Conservation (phyloP, 2,329 filamentous ascomycete genomes). For the Cercospora sp. region DNA sequence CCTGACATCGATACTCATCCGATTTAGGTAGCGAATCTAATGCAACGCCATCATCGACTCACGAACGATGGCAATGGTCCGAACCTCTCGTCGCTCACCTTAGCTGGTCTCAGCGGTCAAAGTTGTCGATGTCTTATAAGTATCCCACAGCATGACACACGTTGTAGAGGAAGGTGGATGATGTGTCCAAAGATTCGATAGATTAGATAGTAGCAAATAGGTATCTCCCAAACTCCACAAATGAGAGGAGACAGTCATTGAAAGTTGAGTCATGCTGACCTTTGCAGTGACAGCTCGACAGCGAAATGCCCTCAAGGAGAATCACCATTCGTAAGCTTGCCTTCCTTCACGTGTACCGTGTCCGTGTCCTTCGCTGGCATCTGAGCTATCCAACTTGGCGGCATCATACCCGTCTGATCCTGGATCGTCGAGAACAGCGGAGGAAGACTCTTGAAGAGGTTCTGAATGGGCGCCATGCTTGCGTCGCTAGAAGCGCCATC, state of each 20-base stretch:
- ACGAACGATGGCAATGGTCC: too few species aligned
- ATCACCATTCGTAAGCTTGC: not conserved
- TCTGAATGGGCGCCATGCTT: slow-evolving; percentile 56
- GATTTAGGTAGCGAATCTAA: too few species aligned
- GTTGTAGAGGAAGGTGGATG: not conserved
- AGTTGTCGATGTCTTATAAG: too few species aligned
- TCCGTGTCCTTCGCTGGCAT: slow-evolving; percentile 45
- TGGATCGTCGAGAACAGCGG: slow-evolving; percentile 83
- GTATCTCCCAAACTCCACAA: not conserved
- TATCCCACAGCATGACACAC: too few species aligned
- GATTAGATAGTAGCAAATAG: not conserved
- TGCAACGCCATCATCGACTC: too few species aligned
- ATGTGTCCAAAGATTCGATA: not conserved
- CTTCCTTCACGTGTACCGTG: not conserved
- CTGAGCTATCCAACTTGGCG: slow-evolving; percentile 69
- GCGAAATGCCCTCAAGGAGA: not conserved
- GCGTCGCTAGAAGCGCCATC: slow-evolving; percentile 56
- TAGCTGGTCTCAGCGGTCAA: too few species aligned
- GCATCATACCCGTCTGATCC: slow-evolving; percentile 80
- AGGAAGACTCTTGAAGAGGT: slow-evolving; percentile 81
- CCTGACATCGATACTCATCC: too few species aligned
- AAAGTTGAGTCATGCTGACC: too few species aligned
- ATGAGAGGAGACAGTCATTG: not conserved
- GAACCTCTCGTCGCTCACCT: too few species aligned
- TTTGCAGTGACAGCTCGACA: not conserved